phyloP scores from a whole-genome alignment of 73 alveolate genomes.

The Symbiodinium natans region DNA sequence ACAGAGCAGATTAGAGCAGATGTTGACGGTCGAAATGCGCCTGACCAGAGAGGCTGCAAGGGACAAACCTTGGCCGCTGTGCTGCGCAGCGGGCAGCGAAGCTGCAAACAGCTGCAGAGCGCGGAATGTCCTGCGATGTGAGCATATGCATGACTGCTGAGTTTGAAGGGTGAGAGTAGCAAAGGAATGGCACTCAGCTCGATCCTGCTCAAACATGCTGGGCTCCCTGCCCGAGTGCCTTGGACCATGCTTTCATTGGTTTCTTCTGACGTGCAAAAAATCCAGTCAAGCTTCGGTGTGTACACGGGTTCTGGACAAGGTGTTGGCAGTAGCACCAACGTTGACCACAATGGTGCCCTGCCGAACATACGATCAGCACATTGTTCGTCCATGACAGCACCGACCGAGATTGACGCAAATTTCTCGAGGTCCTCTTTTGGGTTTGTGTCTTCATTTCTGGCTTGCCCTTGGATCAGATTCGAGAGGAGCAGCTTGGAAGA shows the following conservation, averaged over 20 bases:
- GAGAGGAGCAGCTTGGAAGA: conserved; percentile 6
- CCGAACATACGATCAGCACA: too few relatives aligned
- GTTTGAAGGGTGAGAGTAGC: neutral
- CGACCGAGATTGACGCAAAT: too few relatives aligned
- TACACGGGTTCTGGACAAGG: neutral
- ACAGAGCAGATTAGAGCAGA: too few relatives aligned
- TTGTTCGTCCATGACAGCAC: too few relatives aligned
- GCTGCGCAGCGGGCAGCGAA: neutral
- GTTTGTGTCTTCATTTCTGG: conserved; percentile 19
- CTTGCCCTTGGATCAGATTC: conserved; percentile 4
- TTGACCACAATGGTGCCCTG: conserved; percentile 27
- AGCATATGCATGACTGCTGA: neutral
- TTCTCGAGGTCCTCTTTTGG: conserved; percentile 79
- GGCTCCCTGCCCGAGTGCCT: conserved; percentile 52
- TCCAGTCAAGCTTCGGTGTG: neutral
- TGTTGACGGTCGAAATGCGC: too few relatives aligned
- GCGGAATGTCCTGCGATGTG: neutral
- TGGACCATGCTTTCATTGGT: neutral
- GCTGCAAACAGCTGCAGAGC: neutral
- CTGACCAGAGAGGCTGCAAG: neutral
- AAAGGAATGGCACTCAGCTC: conserved; percentile 66
- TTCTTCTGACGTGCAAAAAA: neutral
- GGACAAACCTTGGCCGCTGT: conserved; percentile 1
- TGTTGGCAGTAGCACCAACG: conserved; percentile 61
- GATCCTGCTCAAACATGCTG: conserved; percentile 43